Evolutionary conservation across 306 rosid species (phyloP).

Genomic region (Calophaca sinica): DNA sequence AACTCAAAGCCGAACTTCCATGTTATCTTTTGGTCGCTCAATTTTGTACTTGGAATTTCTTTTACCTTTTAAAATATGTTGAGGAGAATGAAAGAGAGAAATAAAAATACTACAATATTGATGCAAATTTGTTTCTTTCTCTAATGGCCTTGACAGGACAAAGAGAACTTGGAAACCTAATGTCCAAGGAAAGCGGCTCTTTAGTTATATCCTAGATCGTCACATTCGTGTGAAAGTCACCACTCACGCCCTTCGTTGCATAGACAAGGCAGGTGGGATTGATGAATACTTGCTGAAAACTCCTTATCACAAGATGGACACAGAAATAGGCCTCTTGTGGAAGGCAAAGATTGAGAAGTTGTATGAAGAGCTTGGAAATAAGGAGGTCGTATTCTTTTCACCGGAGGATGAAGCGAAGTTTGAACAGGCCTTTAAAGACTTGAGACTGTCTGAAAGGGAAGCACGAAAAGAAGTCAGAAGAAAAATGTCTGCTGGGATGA

Average conservation of each 20-base stretch:
- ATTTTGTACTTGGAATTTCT: slow-evolving; percentile 33
- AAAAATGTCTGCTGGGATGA: slow-evolving; percentile 54
- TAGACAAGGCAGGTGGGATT: slow-evolving; percentile 95
- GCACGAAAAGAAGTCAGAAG: slow-evolving; percentile 68
- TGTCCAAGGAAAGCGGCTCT: slow-evolving; percentile 92
- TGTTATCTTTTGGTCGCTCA: slow-evolving; percentile 30
- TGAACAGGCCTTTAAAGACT: slow-evolving; percentile 69
- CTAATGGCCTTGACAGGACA: slow-evolving; percentile 59
- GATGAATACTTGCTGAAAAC: slow-evolving; percentile 94
- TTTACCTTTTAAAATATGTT: not conserved
- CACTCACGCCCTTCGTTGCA: slow-evolving; percentile 90
- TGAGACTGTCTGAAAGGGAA: slow-evolving; percentile 68
- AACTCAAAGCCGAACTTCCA: slow-evolving; percentile 11
- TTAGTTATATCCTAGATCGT: slow-evolving; percentile 86
- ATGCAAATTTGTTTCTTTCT: slow-evolving; percentile 42
- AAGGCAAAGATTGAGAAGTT: slow-evolving; percentile 86
- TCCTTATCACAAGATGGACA: slow-evolving; percentile 92
- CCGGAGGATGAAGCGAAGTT: slow-evolving; percentile 77
- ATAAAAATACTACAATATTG: slow-evolving; percentile 12
- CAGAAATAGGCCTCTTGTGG: slow-evolving; percentile 89
- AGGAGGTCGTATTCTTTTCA: slow-evolving; percentile 71
- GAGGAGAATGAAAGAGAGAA: too few relatives aligned
- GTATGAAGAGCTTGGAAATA: slow-evolving; percentile 74
- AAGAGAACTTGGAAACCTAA: slow-evolving; percentile 95
- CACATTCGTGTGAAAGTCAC: slow-evolving; percentile 88